Conservation (phyloP, 108 stramenopile genomes). For the Asterionellopsis glacialis region DNA sequence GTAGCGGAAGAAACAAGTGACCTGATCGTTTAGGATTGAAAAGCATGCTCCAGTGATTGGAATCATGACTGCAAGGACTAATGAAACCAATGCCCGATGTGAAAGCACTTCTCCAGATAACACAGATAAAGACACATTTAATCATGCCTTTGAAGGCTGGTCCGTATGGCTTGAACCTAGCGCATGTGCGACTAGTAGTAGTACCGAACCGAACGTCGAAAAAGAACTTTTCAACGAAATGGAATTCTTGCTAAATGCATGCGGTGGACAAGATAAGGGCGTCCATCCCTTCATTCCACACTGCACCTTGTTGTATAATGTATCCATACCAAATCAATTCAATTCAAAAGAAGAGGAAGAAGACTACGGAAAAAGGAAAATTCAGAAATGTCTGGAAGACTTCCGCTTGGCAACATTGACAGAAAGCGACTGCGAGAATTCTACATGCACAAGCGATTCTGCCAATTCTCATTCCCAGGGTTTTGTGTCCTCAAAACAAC, state of each 20-base stretch:
- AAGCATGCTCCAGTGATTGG: not conserved
- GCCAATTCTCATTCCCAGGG: not conserved
- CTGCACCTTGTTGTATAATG: conserved; percentile 41
- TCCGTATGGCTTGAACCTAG: conserved; percentile 37
- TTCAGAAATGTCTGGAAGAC: conserved; percentile 17
- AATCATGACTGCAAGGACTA: no score
- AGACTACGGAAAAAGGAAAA: conserved; percentile 1
- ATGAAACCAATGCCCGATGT: no score
- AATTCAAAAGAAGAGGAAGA: conserved; percentile 9
- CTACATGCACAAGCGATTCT: not conserved
- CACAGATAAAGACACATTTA: conserved; percentile 5
- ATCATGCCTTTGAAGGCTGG: conserved; percentile 22
- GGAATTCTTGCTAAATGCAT: conserved; percentile 13
- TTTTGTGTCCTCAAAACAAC: not conserved
- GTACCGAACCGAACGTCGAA: not conserved
- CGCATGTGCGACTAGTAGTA: conserved; percentile 5
- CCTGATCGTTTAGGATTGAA: not conserved
- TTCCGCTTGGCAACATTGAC: conserved; percentile 2
- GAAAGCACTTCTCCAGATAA: not conserved
- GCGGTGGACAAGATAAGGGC: conserved; percentile 22
- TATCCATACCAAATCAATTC: not conserved
- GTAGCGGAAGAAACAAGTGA: no score
- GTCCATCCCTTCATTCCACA: conserved; percentile 23
- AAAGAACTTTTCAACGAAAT: conserved; percentile 15
- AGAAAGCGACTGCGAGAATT: not conserved